Base-by-base conservation (phyloP, 2,329 filamentous ascomycete species). In the Colletotrichum euphorbiae region DNA sequence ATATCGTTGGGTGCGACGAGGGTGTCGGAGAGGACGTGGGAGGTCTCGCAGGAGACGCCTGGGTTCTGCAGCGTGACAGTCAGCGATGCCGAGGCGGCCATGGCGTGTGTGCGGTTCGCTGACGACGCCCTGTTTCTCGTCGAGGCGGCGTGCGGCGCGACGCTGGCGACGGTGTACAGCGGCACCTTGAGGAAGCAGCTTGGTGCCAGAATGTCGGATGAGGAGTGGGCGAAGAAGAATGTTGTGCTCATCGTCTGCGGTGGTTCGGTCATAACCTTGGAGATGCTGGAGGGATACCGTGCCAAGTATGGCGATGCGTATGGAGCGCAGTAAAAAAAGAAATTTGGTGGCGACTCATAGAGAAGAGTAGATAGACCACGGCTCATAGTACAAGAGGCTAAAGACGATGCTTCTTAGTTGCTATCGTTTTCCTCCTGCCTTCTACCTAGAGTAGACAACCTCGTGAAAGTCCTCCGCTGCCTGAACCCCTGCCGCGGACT, bases 221-320 rank as follows among this genome's bases (percentile, higher is more conserved):
- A 85, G 38, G 85, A 93, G 70, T 90, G 85, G 79, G 81, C 83
- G 0, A 81, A 86, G 65, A 91, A 89, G 76, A 93, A 92, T 71
- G 87, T 98, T 6, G 93, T 98, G 2, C 82, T 98, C 60, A 84
- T 97, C 24, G 89, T 98, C 6, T 98, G 95, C 75, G 95, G 95
- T 50, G 92, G 92, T 4, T 90, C 86, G 21, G 89, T 89, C 75
- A 86, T 93, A 40, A 88, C 86, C 2, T 77, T 91, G 67, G 84
- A 87, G 40, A 85, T 90, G 74, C 79, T 93, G 59, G 81, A 83
- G 59, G 82, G 80, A 64, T 93, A 90, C 77, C 81, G 82, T 70
- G 79, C 83, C 71, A 77, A 76, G 71, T 89, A 83, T 70, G 72
- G 70, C 9, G 15, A 48, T 21, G 48, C 40, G n/a, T 52, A 31